A percentile compares a stretch with the other conserved stretches of the same genome.
Evolutionary conservation across 2,329 filamentous ascomycete genomes (phyloP).

Genomic region (Microsporum canis): DNA sequence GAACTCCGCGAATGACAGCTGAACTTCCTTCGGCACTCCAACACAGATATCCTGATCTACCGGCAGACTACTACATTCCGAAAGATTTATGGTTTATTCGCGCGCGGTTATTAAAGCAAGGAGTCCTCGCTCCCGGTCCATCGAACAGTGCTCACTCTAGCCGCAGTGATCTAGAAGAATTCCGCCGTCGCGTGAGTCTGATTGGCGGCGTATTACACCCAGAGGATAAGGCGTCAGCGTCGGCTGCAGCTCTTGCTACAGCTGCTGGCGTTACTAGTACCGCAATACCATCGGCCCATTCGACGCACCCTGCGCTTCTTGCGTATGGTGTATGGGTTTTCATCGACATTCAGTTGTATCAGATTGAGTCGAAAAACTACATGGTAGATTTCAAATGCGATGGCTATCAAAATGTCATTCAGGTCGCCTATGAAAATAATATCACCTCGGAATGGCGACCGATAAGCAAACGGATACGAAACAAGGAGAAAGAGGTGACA

Average conservation of each 20-base stretch:
- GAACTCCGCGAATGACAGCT: slow-evolving; percentile 23
- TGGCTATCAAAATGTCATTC: slow-evolving; percentile 80
- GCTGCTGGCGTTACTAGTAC: slow-evolving; percentile 20
- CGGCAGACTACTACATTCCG: slow-evolving; percentile 65
- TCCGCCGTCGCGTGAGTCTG: slow-evolving; percentile 30
- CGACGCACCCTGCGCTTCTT: slow-evolving; percentile 35
- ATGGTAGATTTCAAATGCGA: slow-evolving; percentile 98
- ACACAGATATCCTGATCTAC: slow-evolving; percentile 34
- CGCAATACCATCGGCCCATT: slow-evolving; percentile 34
- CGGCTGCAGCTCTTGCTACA: slow-evolving; percentile 16
- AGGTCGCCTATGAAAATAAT: slow-evolving; percentile 24
- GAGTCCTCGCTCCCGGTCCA: slow-evolving; percentile 48
- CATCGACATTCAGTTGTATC: slow-evolving; percentile 91
- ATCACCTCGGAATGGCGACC: slow-evolving; percentile 37
- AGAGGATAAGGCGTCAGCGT: slow-evolving; percentile 24
- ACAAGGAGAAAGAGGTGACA: slow-evolving; percentile 89
- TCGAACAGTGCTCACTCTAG: slow-evolving; percentile 31
- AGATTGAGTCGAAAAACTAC: slow-evolving; percentile 83
- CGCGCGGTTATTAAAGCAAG: slow-evolving; percentile 75
- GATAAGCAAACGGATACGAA: slow-evolving; percentile 38
- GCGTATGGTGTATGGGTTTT: slow-evolving; percentile 78
- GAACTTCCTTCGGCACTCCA: slow-evolving; percentile 32
- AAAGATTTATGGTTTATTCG: slow-evolving; percentile 92
- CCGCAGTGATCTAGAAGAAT: slow-evolving; percentile 32
- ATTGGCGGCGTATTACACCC: slow-evolving; percentile 24